Evolutionary conservation across 495 filamentous ascomycete species (phyloP), one percentile per base, ranked within the genome.

Genomic region (Saxispiralis lemnorum): DNA sequence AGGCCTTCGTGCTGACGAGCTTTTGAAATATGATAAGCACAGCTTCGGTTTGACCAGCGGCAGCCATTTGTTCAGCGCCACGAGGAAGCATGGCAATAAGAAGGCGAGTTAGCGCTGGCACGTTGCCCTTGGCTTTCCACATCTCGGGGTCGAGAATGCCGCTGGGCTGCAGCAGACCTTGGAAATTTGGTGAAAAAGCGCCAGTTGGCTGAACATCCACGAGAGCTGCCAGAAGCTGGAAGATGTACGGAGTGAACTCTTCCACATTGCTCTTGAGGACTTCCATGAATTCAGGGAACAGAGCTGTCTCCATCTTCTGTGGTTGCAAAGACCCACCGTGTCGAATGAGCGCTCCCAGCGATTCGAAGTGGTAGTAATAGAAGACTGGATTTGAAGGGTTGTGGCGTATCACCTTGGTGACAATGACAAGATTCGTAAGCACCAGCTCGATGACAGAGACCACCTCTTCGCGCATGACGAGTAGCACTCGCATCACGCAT

Each of bases 331-430:
- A 73, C 43, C 71, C 82, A 47, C 74, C 74, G 54, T 77, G 86
- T 47, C 76, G 80, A 50, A 96, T 84, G 37, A 99, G 72, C n/a
- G 89, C 87, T n/a, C 89, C 92, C 36, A 96, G 60, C 1, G 81
- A 78, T 61, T 99, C 92, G 45, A 99, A 99, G 57, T 92, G 84
- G 61, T 85, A 99, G 63, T 99, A 95, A 62, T 93, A 93, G 62
- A 99, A 99, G 13, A 86, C 72, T 1, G 92, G 92, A 61, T 99
- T 99, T 62, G 84, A 93, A 1, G 92, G 92, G 60, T 99, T 99
- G 47, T 74, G 68, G 52, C 81, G 76, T 58, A 93, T 96, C 49
- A 89, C 74, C 47, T 77, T 72, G 6, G 83, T 93, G 52, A 99
- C 93, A 45, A 68, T 78, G 53, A 89, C 74, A 41, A 96, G 65